These are phyloP conservation scores for Fagopyrum esculentum DNA, from an alignment of 148 eudicot species.

Conservation along the genomic window DNA sequence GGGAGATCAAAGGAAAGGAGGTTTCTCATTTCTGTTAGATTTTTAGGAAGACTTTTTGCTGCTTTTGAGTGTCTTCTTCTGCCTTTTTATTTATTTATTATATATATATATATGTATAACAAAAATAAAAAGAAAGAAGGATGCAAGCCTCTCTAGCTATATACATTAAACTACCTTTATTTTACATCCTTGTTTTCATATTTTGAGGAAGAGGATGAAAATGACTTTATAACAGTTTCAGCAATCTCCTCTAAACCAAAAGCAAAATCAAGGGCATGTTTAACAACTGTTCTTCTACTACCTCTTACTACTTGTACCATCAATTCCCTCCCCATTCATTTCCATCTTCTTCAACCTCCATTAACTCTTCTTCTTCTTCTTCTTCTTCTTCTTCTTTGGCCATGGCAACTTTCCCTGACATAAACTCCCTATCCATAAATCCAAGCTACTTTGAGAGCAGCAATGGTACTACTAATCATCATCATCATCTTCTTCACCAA, in stretches of 20 bases:
- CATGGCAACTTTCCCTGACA: conserved; percentile 8
- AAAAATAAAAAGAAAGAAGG: neutral
- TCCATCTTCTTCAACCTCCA: neutral
- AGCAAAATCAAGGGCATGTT: neutral
- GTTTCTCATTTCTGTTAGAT: neutral
- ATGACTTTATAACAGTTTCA: neutral
- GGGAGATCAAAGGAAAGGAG: neutral
- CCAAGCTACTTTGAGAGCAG: neutral
- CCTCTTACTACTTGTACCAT: neutral
- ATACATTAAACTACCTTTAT: neutral
- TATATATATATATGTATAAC: too few relatives aligned
- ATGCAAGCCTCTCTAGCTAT: neutral
- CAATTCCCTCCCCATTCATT: neutral
- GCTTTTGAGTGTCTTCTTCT: neutral
- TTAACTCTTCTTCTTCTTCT: neutral
- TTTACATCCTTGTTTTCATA: neutral
- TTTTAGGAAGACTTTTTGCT: neutral
- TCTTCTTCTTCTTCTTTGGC: neutral
- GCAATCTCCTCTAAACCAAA: neutral
- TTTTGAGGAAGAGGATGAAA: neutral
- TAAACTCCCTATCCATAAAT: neutral
- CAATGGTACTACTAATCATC: neutral
- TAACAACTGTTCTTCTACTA: neutral
- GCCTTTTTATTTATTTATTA: neutral
- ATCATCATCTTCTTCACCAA: neutral